A percentile compares a stretch with the other conserved stretches of the same genome.
These are phyloP conservation scores for Trichosporon coremiiforme DNA, from an alignment of 1,284 basidiomycete genomes.

Conservation along the genomic window DNA sequence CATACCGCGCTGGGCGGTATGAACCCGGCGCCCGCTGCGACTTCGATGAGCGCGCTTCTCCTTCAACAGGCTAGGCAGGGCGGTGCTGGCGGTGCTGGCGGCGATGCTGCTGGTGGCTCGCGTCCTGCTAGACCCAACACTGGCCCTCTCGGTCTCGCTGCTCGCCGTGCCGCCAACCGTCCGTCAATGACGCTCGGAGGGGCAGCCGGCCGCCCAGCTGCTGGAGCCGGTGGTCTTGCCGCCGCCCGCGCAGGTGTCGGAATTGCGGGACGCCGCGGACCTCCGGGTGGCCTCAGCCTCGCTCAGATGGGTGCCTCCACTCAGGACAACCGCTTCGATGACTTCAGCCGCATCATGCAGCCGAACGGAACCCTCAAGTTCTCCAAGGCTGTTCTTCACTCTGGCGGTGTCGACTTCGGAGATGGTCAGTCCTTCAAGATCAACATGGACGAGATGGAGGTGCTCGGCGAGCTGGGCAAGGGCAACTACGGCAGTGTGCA, in stretches of 20 bases:
- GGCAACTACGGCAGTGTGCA: slow-evolving; percentile 98
- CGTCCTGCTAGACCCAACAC: slow-evolving; percentile 42
- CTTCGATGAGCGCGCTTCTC: slow-evolving; percentile 51
- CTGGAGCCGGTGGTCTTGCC: slow-evolving; percentile 39
- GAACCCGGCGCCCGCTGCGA: slow-evolving; percentile 42
- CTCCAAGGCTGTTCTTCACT: slow-evolving; percentile 90
- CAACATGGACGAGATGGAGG: slow-evolving; percentile 91
- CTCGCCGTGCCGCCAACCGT: slow-evolving; percentile 46
- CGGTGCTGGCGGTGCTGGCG: slow-evolving; percentile 11
- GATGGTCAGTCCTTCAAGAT: slow-evolving; percentile 91
- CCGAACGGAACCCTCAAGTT: slow-evolving; percentile 93
- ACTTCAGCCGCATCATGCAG: slow-evolving; percentile 93
- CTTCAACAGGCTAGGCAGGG: slow-evolving; percentile 43
- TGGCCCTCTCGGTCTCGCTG: slow-evolving; percentile 52
- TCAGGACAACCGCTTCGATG: slow-evolving; percentile 64
- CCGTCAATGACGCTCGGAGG: slow-evolving; percentile 42
- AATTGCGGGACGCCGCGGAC: slow-evolving; percentile 45
- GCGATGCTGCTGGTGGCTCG: slow-evolving; percentile 31
- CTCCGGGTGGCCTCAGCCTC: slow-evolving; percentile 49
- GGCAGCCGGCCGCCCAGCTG: slow-evolving; percentile 20
- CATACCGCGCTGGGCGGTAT: slow-evolving; percentile 27
- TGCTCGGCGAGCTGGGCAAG: slow-evolving; percentile 81
- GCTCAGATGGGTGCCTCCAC: slow-evolving; percentile 30
- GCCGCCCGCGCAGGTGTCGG: slow-evolving; percentile 37
- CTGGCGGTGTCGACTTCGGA: slow-evolving; percentile 90